Evolutionary conservation across 1,284 basidiomycete genomes (phyloP).

Genomic region (Microbotryum scabiosae): DNA sequence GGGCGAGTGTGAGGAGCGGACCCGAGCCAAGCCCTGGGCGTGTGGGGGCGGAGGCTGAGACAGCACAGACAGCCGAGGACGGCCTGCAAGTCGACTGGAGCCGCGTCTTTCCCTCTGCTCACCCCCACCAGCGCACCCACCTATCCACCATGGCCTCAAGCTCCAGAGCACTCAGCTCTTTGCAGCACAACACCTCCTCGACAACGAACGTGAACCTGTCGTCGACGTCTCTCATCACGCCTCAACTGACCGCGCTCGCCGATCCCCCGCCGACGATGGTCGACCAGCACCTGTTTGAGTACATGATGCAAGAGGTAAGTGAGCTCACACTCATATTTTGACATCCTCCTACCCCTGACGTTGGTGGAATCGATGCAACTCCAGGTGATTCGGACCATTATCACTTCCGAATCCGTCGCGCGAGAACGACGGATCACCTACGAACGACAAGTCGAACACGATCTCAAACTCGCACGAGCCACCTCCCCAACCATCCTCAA

Average conservation of each 20-base stretch:
- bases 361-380: slow-evolving; percentile 1
- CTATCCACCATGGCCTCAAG: no score
- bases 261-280: slow-evolving; percentile 18
- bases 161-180: background rate
- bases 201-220: slow-evolving; percentile 9
- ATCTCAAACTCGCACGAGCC: slow-evolving; percentile 6
- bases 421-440: slow-evolving; percentile 30
- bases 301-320: slow-evolving; percentile 27
- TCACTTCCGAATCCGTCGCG: slow-evolving; percentile 31
- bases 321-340: background rate
- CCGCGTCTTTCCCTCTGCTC: no score
- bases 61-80: no score
- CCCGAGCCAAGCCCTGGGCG: no score
- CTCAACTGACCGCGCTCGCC: slow-evolving; percentile 14
- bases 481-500: no score
- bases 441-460: slow-evolving; percentile 10
- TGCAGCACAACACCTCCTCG: background rate
- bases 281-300: slow-evolving; percentile 28
- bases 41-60: no score
- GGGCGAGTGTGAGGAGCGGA: no score
- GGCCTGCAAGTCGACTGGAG: no score
- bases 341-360: background rate
- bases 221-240: slow-evolving; percentile 29
- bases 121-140: no score
- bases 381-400: slow-evolving; percentile 54